Base-by-base conservation (phyloP, 805 yeast genomes). In the Ogataea philodendri region DNA sequence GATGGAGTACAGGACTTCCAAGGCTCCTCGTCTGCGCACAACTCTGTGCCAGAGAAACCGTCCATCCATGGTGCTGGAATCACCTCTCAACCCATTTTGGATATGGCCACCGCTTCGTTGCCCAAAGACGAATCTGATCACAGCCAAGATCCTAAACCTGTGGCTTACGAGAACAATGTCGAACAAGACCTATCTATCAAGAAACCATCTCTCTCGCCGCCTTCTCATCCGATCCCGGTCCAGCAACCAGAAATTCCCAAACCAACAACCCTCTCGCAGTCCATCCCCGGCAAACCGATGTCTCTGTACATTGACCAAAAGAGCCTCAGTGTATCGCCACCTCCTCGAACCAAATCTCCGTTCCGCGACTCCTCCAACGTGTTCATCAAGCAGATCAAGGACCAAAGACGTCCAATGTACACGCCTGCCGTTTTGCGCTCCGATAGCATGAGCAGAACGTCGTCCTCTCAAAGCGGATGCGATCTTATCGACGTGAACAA, bases 321-420 rank as follows among this genome's bases (percentile, higher is more conserved):
- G 13, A 11, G 21, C n/a, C 15, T 20, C 8, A 21, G 28, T 15
- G 17, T 30, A 21, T 27, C 43, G 6, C 32, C 44, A 15, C 45
- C 52, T 20, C 48, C 54, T 32, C 49, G 51, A 41, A 48, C 55
- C 22, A 37, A 39, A 22, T 54, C 58, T 26, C 54, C 62, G 0
- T 57, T 59, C 37, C 49, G 55, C 44, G 59, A 54, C 42, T 48
- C 59, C 1, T 42, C 59, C 20, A 51, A 52, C 34, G 51, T 59
- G 30, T 65, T 65, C 40, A 57, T 81, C 15, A 82, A 79, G 55
- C 94, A 87, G 52, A 77, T 88, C 43, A 77, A 78, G 39, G 82
- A 81, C 30, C 89, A 87, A 45, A 76, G 87, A 57, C 82, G 85
- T 52, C 96, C 97, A 7, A 66, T 89, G 66, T 89, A 87, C 52